Conservation (phyloP, 2,329 filamentous ascomycete species). For the Trichoderma gracile region DNA sequence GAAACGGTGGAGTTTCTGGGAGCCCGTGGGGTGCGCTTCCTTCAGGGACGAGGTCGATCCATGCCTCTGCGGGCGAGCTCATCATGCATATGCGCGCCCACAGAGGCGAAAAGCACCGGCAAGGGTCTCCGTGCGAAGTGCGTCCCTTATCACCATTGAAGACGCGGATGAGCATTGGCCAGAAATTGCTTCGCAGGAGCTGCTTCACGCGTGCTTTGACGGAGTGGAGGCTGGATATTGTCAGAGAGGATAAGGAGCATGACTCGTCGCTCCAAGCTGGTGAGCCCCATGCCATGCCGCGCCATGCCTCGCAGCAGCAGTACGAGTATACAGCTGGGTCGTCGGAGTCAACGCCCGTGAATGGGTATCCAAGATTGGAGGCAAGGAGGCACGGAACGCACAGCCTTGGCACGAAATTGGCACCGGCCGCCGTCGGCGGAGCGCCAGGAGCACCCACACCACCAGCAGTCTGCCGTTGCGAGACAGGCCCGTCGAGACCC, state of each 20-base stretch:
- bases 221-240: not conserved
- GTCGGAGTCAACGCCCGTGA: not conserved
- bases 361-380: too few relatives aligned
- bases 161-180: not conserved
- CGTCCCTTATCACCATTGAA: not conserved
- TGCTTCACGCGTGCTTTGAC: not conserved
- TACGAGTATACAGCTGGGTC: too few relatives aligned
- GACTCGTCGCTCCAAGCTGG: not conserved
- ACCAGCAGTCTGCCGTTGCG: conserved; percentile 1
- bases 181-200: not conserved
- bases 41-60: not conserved
- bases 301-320: not conserved
- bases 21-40: not conserved
- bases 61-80: conserved; percentile 11
- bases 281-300: not conserved
- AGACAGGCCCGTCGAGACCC: conserved; percentile 4
- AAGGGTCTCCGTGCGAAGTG: not conserved
- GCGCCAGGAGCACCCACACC: not conserved
- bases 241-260: not conserved
- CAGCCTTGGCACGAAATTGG: not conserved
- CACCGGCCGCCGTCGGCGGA: not conserved
- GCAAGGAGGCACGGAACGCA: not conserved
- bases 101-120: not conserved
- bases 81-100: not conserved
- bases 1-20: conserved; percentile 15